Percentiles rank a stretch among this genome's conserved stretches.
These are phyloP conservation scores for Geotrichum aggregatum DNA, from an alignment of 1,139 yeast species.

Conservation along the genomic window DNA sequence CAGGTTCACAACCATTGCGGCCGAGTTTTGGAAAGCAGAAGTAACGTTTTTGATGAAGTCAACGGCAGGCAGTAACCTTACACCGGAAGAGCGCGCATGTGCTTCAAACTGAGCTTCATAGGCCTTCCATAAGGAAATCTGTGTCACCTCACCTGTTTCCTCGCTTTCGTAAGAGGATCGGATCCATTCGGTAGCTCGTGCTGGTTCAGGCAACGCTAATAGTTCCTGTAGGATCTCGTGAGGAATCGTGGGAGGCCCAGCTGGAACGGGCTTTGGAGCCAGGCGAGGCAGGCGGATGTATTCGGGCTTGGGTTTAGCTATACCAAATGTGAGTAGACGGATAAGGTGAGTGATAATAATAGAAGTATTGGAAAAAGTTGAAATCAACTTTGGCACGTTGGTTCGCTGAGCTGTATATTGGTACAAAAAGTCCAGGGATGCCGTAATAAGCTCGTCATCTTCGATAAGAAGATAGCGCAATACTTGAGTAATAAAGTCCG, in stretches of 20 bases:
- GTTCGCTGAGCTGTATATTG: conserved; percentile 57
- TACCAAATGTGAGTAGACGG: conserved; percentile 54
- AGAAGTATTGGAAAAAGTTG: conserved; percentile 43
- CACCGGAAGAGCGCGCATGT: conserved; percentile 42
- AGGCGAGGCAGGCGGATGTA: conserved; percentile 40
- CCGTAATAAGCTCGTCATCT: conserved; percentile 58
- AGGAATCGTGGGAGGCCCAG: conserved; percentile 65
- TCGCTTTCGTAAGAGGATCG: conserved; percentile 84
- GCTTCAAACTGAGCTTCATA: conserved; percentile 79
- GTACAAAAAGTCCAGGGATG: conserved; percentile 61
- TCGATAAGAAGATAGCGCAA: conserved; percentile 46
- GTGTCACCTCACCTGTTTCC: conserved; percentile 81
- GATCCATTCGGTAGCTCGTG: conserved; percentile 92
- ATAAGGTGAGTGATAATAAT: conserved; percentile 49
- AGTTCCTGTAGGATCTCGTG: conserved; percentile 59
- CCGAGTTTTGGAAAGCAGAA: conserved; percentile 83
- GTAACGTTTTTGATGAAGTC: conserved; percentile 94
- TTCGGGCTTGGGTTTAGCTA: conserved; percentile 36
- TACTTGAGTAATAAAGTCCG: conserved; percentile 35
- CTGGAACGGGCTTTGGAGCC: conserved; percentile 42
- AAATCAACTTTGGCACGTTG: conserved; percentile 32
- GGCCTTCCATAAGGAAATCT: conserved; percentile 91
- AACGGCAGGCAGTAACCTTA: conserved; percentile 82
- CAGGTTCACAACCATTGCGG: conserved; percentile 77
- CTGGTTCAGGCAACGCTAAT: conserved; percentile 71